These are phyloP conservation scores for Backusella macrospora DNA, from an alignment of 192 early-diverging fungal species.

Conservation along the genomic window DNA sequence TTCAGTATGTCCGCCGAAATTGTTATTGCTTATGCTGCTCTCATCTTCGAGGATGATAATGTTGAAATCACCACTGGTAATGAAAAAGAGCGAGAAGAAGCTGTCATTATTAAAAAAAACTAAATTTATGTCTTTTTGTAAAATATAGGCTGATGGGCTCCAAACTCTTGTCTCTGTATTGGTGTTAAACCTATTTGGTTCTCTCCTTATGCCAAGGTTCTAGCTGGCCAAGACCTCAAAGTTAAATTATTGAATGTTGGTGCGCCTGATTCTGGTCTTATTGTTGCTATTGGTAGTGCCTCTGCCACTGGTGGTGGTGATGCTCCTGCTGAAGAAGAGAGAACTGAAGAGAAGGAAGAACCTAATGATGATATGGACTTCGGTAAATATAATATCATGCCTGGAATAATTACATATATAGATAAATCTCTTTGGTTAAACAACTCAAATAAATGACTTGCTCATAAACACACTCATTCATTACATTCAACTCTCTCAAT, in stretches of 20 bases:
- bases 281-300: conserved; percentile 40
- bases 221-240: conserved; percentile 88
- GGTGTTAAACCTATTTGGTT: conserved; percentile 95
- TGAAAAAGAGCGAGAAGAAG: not conserved
- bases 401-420: not conserved
- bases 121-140: too few species aligned
- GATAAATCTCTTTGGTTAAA: conserved; percentile 32
- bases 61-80: conserved; percentile 90
- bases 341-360: conserved; percentile 74
- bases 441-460: not conserved
- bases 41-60: conserved; percentile 98
- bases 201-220: conserved; percentile 96
- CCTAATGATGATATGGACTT: conserved; percentile 80
- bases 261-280: conserved; percentile 57
- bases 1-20: conserved; percentile 46
- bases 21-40: conserved; percentile 78
- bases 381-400: conserved; percentile 50
- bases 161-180: conserved; percentile 83
- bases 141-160: conserved; percentile 86
- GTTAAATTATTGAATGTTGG: conserved; percentile 92
- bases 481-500: not conserved
- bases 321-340: conserved; percentile 47
- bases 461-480: not conserved
- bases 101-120: not conserved
- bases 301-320: conserved; percentile 47